Conservation (phyloP, 441 rosid species). For the Metrosideros polymorpha region DNA sequence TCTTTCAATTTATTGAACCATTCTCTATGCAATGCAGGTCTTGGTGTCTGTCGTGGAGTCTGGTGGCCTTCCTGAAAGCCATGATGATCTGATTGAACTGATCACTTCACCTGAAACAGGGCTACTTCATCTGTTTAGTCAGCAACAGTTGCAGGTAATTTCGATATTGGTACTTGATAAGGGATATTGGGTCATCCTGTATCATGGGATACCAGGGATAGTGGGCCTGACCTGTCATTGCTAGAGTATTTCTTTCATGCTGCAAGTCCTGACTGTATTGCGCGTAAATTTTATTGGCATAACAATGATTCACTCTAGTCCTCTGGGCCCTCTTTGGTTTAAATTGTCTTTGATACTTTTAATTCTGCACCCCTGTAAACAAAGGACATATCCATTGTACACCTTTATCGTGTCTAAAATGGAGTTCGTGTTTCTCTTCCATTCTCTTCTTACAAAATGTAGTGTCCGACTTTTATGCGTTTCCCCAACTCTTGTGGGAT, state of each 20-base stretch:
- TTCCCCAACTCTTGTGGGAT: neutral
- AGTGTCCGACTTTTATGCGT: neutral
- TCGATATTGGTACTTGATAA: neutral
- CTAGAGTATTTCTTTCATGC: neutral
- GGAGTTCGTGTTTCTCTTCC: neutral
- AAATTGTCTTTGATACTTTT: neutral
- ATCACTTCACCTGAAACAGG: slow-evolving; percentile 67
- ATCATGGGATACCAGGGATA: neutral
- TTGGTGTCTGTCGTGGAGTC: slow-evolving; percentile 64
- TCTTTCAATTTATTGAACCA: neutral
- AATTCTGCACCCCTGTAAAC: neutral
- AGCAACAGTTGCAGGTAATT: slow-evolving; percentile 78
- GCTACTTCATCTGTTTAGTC: slow-evolving; percentile 74
- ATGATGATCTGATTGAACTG: slow-evolving; percentile 77
- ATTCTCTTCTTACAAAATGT: neutral
- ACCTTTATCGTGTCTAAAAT: neutral
- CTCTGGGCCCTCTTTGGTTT: neutral
- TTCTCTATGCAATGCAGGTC: slow-evolving; percentile 35
- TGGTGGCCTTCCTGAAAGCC: slow-evolving; percentile 60
- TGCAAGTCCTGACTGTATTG: neutral
- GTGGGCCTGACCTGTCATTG: neutral
- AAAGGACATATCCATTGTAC: neutral
- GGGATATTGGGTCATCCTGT: neutral
- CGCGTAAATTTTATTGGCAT: neutral
- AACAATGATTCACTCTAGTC: neutral